Evolutionary conservation across 495 filamentous ascomycete species (phyloP).

Genomic region (Thermochaetoides thermophila): DNA sequence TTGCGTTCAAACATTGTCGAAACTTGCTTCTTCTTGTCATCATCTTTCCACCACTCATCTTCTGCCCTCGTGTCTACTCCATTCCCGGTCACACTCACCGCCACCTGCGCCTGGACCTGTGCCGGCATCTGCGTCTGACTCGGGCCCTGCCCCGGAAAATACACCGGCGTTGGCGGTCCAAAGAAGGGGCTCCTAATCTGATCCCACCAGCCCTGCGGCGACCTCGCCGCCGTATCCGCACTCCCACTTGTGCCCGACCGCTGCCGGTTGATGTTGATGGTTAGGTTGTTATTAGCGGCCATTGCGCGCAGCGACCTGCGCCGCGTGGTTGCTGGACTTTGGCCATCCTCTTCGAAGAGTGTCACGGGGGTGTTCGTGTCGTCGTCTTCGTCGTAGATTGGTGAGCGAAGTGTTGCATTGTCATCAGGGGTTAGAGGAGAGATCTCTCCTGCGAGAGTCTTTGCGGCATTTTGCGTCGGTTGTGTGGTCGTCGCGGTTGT

Average conservation of each 20-base stretch:
- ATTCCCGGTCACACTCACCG: no score
- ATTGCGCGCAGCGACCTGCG: constrained; percentile 23
- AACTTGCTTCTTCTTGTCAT: constrained; percentile 16
- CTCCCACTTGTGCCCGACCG: constrained; percentile 28
- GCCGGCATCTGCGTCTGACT: constrained; percentile 1
- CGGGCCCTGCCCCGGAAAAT: constrained; percentile 1
- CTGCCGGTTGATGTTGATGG: constrained; percentile 12
- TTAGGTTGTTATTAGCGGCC: no score
- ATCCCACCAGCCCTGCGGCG: constrained; percentile 81
- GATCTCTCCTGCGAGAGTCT: no score
- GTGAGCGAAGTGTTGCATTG: constrained; percentile 6
- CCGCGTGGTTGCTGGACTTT: constrained; percentile 14
- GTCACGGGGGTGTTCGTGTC: constrained; percentile 27
- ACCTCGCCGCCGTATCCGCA: no score
- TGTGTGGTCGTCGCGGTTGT: no score
- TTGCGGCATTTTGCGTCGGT: no score
- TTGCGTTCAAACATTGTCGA: constrained; percentile 4
- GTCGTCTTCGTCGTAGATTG: constrained; percentile 18
- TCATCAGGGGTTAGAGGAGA: no score
- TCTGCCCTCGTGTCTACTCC: no score
- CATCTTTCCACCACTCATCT: constrained; percentile 27
- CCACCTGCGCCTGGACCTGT: no score
- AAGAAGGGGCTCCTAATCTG: constrained; percentile 71
- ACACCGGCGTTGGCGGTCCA: constrained; percentile 18
- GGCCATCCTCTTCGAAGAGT: constrained; percentile 35